Evolutionary conservation across 108 stramenopile genomes (phyloP).

Genomic region (Pseudonitzschia delicatissima): DNA sequence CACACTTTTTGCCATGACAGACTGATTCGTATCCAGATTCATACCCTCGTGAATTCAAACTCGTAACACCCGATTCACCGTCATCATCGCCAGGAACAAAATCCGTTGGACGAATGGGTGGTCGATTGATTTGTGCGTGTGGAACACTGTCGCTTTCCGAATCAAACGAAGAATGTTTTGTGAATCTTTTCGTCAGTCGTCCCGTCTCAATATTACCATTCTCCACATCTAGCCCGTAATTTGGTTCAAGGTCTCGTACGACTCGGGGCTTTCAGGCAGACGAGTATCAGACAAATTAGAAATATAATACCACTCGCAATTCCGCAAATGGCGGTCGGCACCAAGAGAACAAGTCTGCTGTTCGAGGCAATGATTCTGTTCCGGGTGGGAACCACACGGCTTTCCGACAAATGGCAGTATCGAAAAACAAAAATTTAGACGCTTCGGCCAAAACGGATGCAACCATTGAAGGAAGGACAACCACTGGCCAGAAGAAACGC

Average conservation of each 20-base stretch:
- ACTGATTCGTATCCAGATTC: conserved; percentile 9
- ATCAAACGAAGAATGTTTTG: conserved; percentile 1
- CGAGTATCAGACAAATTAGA: conserved; percentile 49
- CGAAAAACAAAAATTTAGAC: conserved; percentile 76
- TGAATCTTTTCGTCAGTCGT: background rate
- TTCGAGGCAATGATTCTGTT: conserved; percentile 35
- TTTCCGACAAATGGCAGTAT: conserved; percentile 48
- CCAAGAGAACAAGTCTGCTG: conserved; percentile 65
- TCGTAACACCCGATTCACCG: background rate
- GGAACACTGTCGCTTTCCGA: background rate
- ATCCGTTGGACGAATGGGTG: background rate
- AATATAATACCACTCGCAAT: conserved; percentile 47
- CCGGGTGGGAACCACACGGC: conserved; percentile 54
- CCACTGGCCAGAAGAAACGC: conserved; percentile 70
- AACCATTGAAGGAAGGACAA: conserved; percentile 61
- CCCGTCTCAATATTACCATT: conserved; percentile 8
- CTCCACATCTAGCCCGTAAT: conserved; percentile 47
- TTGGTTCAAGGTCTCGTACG: conserved; percentile 52
- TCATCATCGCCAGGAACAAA: background rate
- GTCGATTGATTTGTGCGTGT: background rate
- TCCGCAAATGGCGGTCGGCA: conserved; percentile 29
- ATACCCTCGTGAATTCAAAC: conserved; percentile 6
- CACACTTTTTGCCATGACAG: background rate
- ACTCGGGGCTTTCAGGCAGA: conserved; percentile 60
- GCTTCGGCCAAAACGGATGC: conserved; percentile 60